Evolutionary conservation across 148 eudicot species (phyloP).

Genomic region (Hydrangea macrophylla): DNA sequence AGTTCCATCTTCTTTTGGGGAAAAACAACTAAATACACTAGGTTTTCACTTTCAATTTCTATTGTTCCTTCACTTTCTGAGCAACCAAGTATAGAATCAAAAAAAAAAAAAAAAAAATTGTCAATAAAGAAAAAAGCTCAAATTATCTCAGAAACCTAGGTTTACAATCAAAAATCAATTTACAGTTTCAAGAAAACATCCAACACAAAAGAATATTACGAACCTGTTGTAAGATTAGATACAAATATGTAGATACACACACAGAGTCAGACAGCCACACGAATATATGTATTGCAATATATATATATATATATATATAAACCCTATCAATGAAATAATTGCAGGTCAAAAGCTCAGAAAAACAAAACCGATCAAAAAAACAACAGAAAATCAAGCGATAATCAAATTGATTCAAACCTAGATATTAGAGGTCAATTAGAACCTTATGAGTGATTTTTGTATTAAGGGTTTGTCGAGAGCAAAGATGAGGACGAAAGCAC

Average conservation of each 20-base stretch:
- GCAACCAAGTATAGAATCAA: neutral
- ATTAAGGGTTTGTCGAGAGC: neutral
- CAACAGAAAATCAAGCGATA: neutral
- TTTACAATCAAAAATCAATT: neutral
- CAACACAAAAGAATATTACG: no score
- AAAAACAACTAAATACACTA: neutral
- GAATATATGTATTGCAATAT: neutral
- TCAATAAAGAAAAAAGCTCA: neutral
- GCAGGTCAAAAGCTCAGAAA: slow-evolving; percentile 1
- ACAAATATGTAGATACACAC: neutral
- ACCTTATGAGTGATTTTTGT: neutral
- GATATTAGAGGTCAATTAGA: neutral
- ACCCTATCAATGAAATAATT: no score
- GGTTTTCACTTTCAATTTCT: neutral
- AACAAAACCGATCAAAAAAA: neutral
- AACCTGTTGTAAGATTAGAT: no score
- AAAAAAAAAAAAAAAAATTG: neutral
- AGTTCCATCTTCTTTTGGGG: neutral
- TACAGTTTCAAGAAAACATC: neutral
- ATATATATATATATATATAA: neutral
- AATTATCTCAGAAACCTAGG: neutral
- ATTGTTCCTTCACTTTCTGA: neutral
- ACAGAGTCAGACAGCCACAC: no score
- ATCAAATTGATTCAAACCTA: neutral
- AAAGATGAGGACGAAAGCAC: neutral